Base-by-base conservation (phyloP, 768 basidiomycete species). In the Neoboletus brunneissimus region DNA sequence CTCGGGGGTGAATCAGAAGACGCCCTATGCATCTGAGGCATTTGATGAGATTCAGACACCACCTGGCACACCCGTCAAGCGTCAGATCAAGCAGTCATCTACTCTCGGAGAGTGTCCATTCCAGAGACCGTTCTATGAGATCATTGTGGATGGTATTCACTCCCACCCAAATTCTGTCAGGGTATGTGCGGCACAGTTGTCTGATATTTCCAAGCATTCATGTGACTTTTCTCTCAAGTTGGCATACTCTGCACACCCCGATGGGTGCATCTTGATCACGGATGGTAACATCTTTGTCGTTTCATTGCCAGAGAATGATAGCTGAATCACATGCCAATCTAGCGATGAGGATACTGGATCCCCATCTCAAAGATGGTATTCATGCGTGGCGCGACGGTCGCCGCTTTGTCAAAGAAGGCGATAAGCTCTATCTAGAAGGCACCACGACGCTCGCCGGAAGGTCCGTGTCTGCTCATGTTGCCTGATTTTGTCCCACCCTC, bases 141-240 rank as follows among this genome's bases (percentile, higher is more conserved):
- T 95, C 51, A 96, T 95, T 59, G 92, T 92, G 8, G 94, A 96
- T 68, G 94, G 93, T 1, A 84, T 94, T 52, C 94, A 96, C 67
- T 89, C 85, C 13, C 93, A 95, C 70, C 93, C 94, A 16, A 91
- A 93, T 68, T 91, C 91, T 43, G 89, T 95, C 54, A 78, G 89
- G 64, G 89, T 94, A 70, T 54, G 86, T 76, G 43, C 40, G 6
- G 7, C 43, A 11, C n/a, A 15, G 3, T 35, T 15, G 4, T 50
- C 16, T 29, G 20, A 23, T 50, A 34, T 23, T 32, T 29, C 27
- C 34, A n/a, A 45, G 6, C 23, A 22, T 29, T 59, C 31, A 54
- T 25, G 42, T 27, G 40, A 13, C 25, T 12, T 8, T 22, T 4
- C 23, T 51, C 43, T 48, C 42, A 65, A 92, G 89, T 73, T 93